Percentiles rank a stretch among this genome's conserved stretches.
Conservation (phyloP, 306 rosid genomes). For the Lathyrus aphaca region DNA sequence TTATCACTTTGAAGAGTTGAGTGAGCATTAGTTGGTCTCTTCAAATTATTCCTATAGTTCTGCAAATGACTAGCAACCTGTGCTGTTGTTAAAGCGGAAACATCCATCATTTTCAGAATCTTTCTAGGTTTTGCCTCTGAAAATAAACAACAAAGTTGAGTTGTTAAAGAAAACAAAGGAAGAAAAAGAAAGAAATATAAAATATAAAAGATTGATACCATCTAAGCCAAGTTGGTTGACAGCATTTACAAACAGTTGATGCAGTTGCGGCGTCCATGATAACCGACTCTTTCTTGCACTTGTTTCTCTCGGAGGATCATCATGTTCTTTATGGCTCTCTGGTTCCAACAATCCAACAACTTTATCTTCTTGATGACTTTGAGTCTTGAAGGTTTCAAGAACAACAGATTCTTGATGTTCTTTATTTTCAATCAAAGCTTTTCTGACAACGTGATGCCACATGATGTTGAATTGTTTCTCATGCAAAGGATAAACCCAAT, state of each 20-base stretch:
- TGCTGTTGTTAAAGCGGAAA: constrained; percentile 59
- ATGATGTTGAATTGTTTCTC: no score
- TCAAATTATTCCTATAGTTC: constrained; percentile 16
- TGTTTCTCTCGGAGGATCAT: no score
- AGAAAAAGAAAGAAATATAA: constrained; percentile 20
- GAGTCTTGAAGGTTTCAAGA: no score
- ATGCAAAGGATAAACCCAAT: constrained; percentile 58
- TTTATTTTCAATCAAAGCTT: constrained; percentile 40
- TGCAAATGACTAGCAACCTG: constrained; percentile 80
- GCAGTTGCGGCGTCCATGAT: constrained; percentile 59
- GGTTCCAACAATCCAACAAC: no score
- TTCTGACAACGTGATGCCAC: constrained; percentile 40
- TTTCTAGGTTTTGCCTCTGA: constrained; percentile 73
- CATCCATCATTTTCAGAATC: constrained; percentile 67
- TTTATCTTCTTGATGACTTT: no score
- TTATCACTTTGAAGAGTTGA: no score
- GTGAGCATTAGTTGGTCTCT: not conserved
- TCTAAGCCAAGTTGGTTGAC: constrained; percentile 66
- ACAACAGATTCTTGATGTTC: constrained; percentile 37
- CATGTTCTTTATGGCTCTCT: no score
- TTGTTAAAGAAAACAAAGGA: not conserved
- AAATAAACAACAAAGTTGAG: not conserved
- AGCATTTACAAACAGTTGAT: constrained; percentile 55
- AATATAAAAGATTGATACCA: constrained; percentile 47
- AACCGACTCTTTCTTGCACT: constrained; percentile 64